A percentile compares a stretch with the other conserved stretches of the same genome.
These are phyloP conservation scores for Centrapalus pauciflorus DNA, from an alignment of 129 eudicot genomes.

Conservation along the genomic window DNA sequence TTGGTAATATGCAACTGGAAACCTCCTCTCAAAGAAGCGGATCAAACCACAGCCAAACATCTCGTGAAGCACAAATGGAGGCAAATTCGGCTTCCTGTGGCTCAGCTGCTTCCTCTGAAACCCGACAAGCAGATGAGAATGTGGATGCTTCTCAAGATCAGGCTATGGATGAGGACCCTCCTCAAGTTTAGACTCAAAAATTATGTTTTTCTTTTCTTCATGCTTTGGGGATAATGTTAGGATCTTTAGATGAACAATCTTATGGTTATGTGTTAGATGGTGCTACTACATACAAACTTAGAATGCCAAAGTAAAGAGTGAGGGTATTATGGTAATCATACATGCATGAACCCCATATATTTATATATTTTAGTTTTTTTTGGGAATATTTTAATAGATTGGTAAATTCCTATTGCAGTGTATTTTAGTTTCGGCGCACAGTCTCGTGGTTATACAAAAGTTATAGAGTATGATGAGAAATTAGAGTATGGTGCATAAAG, in stretches of 20 bases:
- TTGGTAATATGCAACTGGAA: background rate
- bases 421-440: too few relatives aligned
- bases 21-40: background rate
- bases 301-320: conserved; percentile 6
- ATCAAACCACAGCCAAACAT: background rate
- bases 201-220: background rate
- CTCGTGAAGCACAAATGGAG: background rate
- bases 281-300: background rate
- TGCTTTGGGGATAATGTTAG: conserved; percentile 9
- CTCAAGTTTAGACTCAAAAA: conserved; percentile 8
- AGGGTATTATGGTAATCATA: background rate
- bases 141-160: conserved; percentile 8
- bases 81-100: background rate
- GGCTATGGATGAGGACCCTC: conserved; percentile 20
- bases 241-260: background rate
- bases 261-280: conserved; percentile 6
- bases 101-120: background rate
- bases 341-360: too few relatives aligned
- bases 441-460: too few relatives aligned
- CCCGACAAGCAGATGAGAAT: conserved; percentile 4
- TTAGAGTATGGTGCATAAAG: too few relatives aligned
- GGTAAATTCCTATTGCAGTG: too few relatives aligned
- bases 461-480: too few relatives aligned
- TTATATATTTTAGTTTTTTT: too few relatives aligned
- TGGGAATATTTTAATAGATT: too few relatives aligned